Evolutionary conservation across 73 alveolate species (phyloP).

Genomic region (Blepharisma japonicum): DNA sequence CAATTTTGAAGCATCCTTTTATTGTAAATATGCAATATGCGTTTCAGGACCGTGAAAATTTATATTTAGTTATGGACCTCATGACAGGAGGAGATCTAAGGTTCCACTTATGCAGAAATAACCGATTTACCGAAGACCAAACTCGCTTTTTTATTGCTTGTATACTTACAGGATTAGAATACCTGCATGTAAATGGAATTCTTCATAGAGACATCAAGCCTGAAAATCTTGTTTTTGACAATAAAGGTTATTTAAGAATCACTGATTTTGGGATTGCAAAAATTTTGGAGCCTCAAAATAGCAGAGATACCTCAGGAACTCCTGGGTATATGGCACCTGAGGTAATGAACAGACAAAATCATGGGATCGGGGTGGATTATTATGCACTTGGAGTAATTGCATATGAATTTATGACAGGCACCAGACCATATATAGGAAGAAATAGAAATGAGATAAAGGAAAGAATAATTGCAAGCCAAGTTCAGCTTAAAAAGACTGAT

Average conservation of each 20-base stretch:
- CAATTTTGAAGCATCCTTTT: constrained; percentile 5
- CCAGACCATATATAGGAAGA: constrained; percentile 93
- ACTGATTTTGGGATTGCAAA: constrained; percentile 90
- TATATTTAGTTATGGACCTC: constrained; percentile 87
- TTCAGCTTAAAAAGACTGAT: constrained; percentile 68
- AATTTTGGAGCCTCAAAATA: constrained; percentile 76
- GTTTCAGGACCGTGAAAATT: constrained; percentile 81
- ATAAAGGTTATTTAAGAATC: constrained; percentile 65
- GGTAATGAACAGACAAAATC: constrained; percentile 68
- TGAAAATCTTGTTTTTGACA: constrained; percentile 86
- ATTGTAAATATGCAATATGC: constrained; percentile 90
- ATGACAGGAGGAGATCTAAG: constrained; percentile 85
- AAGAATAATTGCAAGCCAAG: constrained; percentile 82
- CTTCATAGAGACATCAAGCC: constrained; percentile 94
- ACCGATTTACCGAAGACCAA: constrained; percentile 46
- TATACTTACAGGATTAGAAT: constrained; percentile 61
- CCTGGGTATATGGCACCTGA: constrained; percentile 92
- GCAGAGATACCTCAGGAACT: constrained; percentile 85
- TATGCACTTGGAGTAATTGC: constrained; percentile 89
- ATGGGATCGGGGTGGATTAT: constrained; percentile 77
- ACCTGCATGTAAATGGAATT: constrained; percentile 77
- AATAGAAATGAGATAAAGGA: constrained; percentile 93
- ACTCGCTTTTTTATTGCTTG: constrained; percentile 69
- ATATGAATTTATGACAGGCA: constrained; percentile 73
- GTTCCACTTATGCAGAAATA: constrained; percentile 51